Evolutionary conservation across 345 rosid genomes (phyloP).

Genomic region (Gossypium thurberi): DNA sequence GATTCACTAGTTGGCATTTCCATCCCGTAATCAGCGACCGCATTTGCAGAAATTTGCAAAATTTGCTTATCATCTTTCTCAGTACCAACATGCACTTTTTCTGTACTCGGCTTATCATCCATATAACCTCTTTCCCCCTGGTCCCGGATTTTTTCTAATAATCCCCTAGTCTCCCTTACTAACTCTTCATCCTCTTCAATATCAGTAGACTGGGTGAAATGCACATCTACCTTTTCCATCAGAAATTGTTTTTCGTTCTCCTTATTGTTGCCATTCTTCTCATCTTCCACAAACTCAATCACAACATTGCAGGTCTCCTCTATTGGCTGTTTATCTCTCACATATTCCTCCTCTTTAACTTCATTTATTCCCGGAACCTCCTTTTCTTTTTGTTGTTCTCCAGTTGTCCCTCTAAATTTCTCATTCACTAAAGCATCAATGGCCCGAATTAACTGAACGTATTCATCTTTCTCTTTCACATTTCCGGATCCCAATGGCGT

Average conservation of each 20-base stretch:
- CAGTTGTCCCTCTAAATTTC: slow-evolving; percentile 29
- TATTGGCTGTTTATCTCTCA: background rate
- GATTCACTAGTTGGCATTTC: slow-evolving; percentile 5
- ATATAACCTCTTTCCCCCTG: slow-evolving; percentile 22
- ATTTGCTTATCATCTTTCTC: slow-evolving; percentile 7
- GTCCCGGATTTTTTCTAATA: slow-evolving; percentile 38
- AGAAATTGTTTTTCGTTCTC: background rate
- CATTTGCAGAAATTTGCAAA: background rate
- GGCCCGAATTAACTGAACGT: slow-evolving; percentile 15
- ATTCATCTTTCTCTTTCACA: background rate
- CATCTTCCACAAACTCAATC: background rate
- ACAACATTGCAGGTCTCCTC: background rate
- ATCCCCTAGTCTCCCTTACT: slow-evolving; percentile 33
- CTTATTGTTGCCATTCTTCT: background rate
- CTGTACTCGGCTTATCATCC: slow-evolving; percentile 6
- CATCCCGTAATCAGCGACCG: background rate
- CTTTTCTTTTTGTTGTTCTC: background rate
- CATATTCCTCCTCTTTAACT: slow-evolving; percentile 8
- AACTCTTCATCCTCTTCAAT: slow-evolving; percentile 28
- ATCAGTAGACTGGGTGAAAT: slow-evolving; percentile 15
- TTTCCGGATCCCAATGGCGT: background rate
- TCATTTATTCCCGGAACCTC: slow-evolving; percentile 12
- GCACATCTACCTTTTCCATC: slow-evolving; percentile 2
- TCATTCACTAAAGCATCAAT: slow-evolving; percentile 18
- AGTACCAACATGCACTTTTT: background rate